phyloP scores from a whole-genome alignment of 2,329 filamentous ascomycete genomes.

The Ophidiomyces ophidiicola region DNA sequence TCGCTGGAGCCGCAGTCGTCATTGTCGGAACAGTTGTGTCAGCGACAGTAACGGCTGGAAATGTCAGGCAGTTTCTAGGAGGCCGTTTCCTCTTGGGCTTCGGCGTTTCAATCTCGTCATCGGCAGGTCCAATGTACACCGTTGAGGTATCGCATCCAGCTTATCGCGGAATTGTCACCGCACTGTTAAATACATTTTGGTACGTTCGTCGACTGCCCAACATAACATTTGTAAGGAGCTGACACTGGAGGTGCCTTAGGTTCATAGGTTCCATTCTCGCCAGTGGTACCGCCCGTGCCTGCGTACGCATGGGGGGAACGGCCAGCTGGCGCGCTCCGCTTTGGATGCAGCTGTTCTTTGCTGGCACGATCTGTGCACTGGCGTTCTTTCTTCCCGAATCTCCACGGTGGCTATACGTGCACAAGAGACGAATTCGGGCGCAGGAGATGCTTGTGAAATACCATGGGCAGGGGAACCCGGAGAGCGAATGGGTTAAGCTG shows the following conservation, averaged over 20 bases:
- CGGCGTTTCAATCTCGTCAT: conserved; percentile 48
- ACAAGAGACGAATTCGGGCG: conserved; percentile 47
- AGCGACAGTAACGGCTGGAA: conserved; percentile 33
- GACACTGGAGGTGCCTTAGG: conserved; percentile 16
- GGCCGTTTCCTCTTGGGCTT: conserved; percentile 45
- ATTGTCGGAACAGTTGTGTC: conserved; percentile 42
- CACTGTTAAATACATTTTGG: conserved; percentile 44
- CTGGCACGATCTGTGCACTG: conserved; percentile 37
- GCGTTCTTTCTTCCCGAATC: conserved; percentile 49
- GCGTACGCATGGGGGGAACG: conserved; percentile 25
- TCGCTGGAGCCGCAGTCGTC: conserved; percentile 43
- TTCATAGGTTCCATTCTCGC: conserved; percentile 41
- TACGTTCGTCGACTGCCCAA: conserved; percentile 21
- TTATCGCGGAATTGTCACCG: conserved; percentile 50
- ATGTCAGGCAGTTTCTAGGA: conserved; percentile 43
- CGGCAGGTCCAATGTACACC: conserved; percentile 51
- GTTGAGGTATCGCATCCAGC: conserved; percentile 53
- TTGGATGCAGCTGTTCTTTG: conserved; percentile 39
- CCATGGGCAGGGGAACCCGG: conserved; percentile 41
- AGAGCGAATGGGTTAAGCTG: conserved; percentile 23
- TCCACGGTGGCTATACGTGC: conserved; percentile 49
- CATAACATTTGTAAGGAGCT: neutral
- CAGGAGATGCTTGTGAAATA: conserved; percentile 46
- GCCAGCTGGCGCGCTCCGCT: conserved; percentile 49
- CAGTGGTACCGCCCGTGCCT: conserved; percentile 43